Evolutionary conservation across 139 green algal species (phyloP), one percentile per base, ranked within the genome.

Genomic region (Chlamydomonas eustigma): DNA sequence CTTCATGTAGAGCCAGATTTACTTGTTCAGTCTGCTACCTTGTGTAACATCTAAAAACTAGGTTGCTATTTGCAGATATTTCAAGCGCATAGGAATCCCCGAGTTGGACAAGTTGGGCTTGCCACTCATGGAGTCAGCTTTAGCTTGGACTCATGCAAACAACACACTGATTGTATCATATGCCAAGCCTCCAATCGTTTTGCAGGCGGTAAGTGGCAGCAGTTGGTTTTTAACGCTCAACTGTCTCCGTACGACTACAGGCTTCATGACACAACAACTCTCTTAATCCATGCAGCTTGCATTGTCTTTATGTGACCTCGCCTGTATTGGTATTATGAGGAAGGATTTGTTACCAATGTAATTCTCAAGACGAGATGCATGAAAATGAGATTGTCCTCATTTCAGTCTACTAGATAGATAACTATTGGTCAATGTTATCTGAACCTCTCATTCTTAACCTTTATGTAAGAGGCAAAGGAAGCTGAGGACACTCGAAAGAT

Each of bases 131-230:
- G 78, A 87, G n/a, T 35, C 2, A 3, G 66, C 39, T 24, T 12
- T 78, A 32, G 66, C 51, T 6, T 88, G 73, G 73, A 50, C 74
- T 6, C 65, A 80, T 36, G 73, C 73, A 37, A 85, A 88, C 79
- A 83, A 80, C 78, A 88, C 83, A 4, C 79, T 88, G 24, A 50
- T 88, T 37, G 73, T 88, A 4, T 65, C 39, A n/a, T 86, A 86
- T 32, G 66, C 75, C 33, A 88, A 88, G 65, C 83, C 51, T 63
- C 12, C 50, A 30, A 5, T 36, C 4, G 52, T 77, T 22, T 22
- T 77, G 39, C 22, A 39, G 32, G 50, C 44, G 71, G 71, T 70
- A 6, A 37, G 71, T 65, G 6, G 34, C 32, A 8, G 25, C 32
- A 18, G 25, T 37, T 35, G 58, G 25, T 22, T 70, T 70, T 70